Evolutionary conservation across 495 filamentous ascomycete species (phyloP), one percentile per base, ranked within the genome.

Genomic region (Aspergillus avenaceus): DNA sequence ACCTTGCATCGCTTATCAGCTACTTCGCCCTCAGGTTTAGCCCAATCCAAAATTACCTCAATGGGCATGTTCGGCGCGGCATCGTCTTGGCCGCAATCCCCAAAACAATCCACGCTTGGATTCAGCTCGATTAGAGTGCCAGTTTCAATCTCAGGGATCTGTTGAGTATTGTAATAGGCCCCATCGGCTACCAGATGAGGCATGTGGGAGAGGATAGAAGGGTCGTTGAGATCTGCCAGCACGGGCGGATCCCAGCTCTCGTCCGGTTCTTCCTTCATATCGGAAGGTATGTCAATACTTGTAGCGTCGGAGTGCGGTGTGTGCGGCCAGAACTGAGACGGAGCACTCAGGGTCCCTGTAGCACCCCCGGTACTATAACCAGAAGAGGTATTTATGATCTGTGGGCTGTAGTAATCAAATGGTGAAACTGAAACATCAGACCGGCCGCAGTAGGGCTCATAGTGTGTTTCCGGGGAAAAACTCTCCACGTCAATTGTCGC

Each of bases 361-460:
- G 27, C 34, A 8, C 41, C 18, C 4, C 24, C 37, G 24, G 65
- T 53, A 19, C 56, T 55, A 44, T 66, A 65, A 22, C 54, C 60
- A 1, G 61, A 53, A 1, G 70, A 62, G 22, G 56, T 44, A 42
- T 56, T 63, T 49, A 64, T 50, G 0, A 56, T 24, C 11, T 61
- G 61, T 6, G 59, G 37, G 31, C 51, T 54, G 36, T 64, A 70
- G 38, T 55, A 52, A 25, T 55, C 58, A n/a, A 66, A 44, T 2
- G 65, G 58, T 9, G 62, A 58, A 11, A 54, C 44, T 4, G 63
- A 58, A 8, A 53, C 37, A 26, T 56, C 54, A 3, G 60, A 41
- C 1, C 46, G 34, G 23, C 42, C 41, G 36, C 50, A 37, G 49
- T 63, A 66, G 1, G 49, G 40, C 23, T 56, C 56, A 44, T 62